A percentile compares a stretch with the other conserved stretches of the same genome.
These are phyloP conservation scores for Metarhizium anisopliae DNA, from an alignment of 2,329 filamentous ascomycete species.

Conservation along the genomic window DNA sequence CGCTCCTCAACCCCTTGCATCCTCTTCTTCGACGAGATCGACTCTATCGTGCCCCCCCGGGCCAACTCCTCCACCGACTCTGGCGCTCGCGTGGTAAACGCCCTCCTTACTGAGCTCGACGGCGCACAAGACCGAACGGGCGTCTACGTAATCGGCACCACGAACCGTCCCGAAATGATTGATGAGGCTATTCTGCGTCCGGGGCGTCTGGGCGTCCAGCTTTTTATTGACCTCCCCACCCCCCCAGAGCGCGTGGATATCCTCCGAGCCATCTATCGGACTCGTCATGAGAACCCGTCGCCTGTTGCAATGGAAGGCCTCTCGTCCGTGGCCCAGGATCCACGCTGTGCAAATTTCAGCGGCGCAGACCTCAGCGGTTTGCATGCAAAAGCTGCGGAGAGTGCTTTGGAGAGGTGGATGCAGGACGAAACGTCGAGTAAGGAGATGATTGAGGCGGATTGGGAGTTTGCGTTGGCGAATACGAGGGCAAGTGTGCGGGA, in stretches of 20 bases:
- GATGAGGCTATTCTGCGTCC: constrained; percentile 91
- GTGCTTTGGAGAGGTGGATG: constrained; percentile 34
- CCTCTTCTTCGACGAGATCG: constrained; percentile 96
- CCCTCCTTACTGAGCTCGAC: constrained; percentile 87
- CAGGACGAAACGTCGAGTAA: constrained; percentile 14
- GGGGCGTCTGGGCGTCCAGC: constrained; percentile 75
- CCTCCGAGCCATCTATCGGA: constrained; percentile 56
- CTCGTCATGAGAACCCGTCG: constrained; percentile 22
- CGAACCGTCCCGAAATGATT: constrained; percentile 93
- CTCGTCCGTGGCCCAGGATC: constrained; percentile 55
- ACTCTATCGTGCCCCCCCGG: constrained; percentile 79
- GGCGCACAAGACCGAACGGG: constrained; percentile 71
- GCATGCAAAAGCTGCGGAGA: constrained; percentile 40
- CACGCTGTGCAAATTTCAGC: constrained; percentile 67
- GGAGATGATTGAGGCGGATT: constrained; percentile 33
- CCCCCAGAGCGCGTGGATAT: constrained; percentile 78
- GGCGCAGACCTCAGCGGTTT: constrained; percentile 50
- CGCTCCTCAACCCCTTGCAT: constrained; percentile 83
- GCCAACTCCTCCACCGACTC: constrained; percentile 74
- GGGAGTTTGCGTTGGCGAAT: constrained; percentile 41
- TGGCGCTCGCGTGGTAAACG: constrained; percentile 85
- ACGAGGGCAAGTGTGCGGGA: constrained; percentile 42
- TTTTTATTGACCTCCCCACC: constrained; percentile 82
- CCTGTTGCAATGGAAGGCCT: constrained; percentile 45
- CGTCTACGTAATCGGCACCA: constrained; percentile 91